phyloP scores from a whole-genome alignment of 2,329 filamentous ascomycete species.

The Penicillium paneum region DNA sequence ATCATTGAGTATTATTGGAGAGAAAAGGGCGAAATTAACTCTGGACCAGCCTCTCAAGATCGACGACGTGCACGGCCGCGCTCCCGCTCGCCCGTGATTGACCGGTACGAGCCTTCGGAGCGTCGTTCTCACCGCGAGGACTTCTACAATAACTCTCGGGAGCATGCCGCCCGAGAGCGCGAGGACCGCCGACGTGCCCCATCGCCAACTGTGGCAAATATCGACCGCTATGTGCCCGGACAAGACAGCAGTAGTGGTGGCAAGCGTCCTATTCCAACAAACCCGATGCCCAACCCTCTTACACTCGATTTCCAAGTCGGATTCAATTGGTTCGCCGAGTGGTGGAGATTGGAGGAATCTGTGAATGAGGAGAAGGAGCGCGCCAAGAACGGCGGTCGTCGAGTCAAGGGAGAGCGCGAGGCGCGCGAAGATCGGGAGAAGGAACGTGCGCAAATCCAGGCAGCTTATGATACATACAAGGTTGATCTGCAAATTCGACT shows the following conservation, averaged over 20 bases:
- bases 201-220: constrained; percentile 56
- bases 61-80: constrained; percentile 48
- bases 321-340: constrained; percentile 66
- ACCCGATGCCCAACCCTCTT: constrained; percentile 60
- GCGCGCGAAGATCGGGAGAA: constrained; percentile 61
- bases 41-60: constrained; percentile 37
- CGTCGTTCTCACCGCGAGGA: constrained; percentile 54
- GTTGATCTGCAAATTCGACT: constrained; percentile 66
- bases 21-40: not conserved
- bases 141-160: constrained; percentile 49
- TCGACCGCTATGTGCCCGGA: constrained; percentile 64
- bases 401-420: constrained; percentile 61
- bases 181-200: constrained; percentile 58
- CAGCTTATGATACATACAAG: constrained; percentile 64
- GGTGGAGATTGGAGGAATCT: constrained; percentile 63
- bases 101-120: constrained; percentile 61
- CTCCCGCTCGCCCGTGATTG: constrained; percentile 62
- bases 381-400: constrained; percentile 56
- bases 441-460: constrained; percentile 61
- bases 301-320: constrained; percentile 64
- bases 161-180: constrained; percentile 49
- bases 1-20: not conserved
- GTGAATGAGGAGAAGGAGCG: constrained; percentile 64
- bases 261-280: constrained; percentile 52
- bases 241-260: constrained; percentile 52